Conservation (phyloP, 371 early-diverging fungal species). For the Lichtheimia ornata region DNA sequence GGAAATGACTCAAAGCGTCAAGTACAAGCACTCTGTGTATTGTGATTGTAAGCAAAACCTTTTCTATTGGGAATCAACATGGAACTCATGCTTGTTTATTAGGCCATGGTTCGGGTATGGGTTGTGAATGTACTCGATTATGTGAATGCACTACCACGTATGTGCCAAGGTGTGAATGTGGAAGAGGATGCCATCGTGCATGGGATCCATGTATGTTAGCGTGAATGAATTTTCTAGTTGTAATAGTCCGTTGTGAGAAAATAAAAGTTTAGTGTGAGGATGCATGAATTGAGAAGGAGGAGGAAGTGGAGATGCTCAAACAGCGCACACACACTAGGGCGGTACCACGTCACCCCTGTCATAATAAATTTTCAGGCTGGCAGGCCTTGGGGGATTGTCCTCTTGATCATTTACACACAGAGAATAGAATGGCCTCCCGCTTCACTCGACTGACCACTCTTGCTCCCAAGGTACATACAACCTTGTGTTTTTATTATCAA, state of each 20-base stretch:
- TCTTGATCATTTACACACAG: background rate
- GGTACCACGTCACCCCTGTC: slow-evolving; percentile 4
- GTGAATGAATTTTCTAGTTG: background rate
- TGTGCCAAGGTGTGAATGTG: slow-evolving; percentile 3
- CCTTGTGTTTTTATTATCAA: background rate
- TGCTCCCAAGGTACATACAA: slow-evolving; percentile 48
- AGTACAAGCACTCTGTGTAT: background rate
- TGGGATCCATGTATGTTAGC: slow-evolving; percentile 1
- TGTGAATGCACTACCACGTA: background rate
- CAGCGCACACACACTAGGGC: no score
- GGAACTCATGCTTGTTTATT: background rate
- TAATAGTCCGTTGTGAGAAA: background rate
- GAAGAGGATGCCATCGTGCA: background rate
- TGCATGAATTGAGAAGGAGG: background rate
- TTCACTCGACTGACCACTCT: slow-evolving; percentile 41
- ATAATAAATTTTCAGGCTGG: background rate
- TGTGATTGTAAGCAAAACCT: background rate
- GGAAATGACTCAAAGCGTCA: no score
- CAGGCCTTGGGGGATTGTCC: background rate
- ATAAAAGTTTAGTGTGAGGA: background rate
- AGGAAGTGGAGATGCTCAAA: background rate
- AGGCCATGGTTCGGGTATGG: background rate
- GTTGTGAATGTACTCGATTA: background rate
- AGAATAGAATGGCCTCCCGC: slow-evolving; percentile 37
- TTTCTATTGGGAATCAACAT: no score